Evolutionary conservation across 2,329 filamentous ascomycete species (phyloP).

Genomic region (Sporothrix dimorphospora): DNA sequence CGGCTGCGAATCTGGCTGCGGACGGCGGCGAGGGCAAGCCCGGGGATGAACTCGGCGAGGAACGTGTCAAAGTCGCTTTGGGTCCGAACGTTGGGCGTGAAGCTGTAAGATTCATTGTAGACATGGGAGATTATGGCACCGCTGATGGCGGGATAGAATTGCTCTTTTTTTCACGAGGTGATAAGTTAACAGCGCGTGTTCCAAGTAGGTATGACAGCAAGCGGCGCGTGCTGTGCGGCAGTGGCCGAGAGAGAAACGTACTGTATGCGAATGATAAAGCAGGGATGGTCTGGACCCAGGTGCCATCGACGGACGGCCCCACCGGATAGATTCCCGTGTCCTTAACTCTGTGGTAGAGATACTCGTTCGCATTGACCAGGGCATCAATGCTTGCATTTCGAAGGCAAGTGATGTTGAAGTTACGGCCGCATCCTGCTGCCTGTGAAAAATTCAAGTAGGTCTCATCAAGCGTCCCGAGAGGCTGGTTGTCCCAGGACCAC

Average conservation of each 20-base stretch:
- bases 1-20: background rate
- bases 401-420: background rate
- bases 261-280: background rate
- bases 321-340: background rate
- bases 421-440: background rate
- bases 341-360: slow-evolving; percentile 4
- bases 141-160: background rate
- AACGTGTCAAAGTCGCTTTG: background rate
- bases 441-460: slow-evolving; percentile 3
- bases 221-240: background rate
- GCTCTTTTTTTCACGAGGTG: background rate
- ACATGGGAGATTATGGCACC: background rate
- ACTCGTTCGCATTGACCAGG: background rate
- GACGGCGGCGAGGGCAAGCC: background rate
- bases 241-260: background rate
- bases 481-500: slow-evolving; percentile 2
- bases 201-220: background rate
- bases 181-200: no score
- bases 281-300: slow-evolving; percentile 1
- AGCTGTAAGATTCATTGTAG: background rate
- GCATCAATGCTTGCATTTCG: background rate
- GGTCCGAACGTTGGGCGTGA: background rate
- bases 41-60: background rate
- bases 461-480: background rate
- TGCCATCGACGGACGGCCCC: background rate